Base-by-base conservation (phyloP, 1,284 basidiomycete genomes). In the Neolentinus lepideus region DNA sequence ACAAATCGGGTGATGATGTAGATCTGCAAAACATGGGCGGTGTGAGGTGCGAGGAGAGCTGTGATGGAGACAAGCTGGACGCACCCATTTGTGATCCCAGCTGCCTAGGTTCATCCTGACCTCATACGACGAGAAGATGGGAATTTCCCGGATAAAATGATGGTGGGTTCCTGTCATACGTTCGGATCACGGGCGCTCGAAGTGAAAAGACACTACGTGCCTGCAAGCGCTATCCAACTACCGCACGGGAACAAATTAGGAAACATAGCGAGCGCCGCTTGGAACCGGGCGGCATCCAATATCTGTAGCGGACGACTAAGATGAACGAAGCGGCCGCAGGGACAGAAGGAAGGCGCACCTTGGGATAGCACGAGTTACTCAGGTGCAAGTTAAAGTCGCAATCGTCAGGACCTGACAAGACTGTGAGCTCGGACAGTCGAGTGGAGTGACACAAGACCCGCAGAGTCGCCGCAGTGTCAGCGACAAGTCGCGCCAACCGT, bases 81-180 rank as follows among this genome's bases (percentile, higher is more conserved):
- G 62, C 60, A 91, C 88, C 92, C 92, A 94, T 80, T 94, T 94
- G 52, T 85, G 75, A 58, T 92, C 92, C 90, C 90, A 94, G 2
- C 83, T 77, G 3, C 74, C 85, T 16, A 89, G 69, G 29, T 69
- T 75, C n/a, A 82, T 68, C 54, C 88, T 78, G 33, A 94, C 79
- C 67, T 91, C 83, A 63, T 91, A 94, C 6, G 69, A 68, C 1
- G 78, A 66, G 14, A 90, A 73, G 51, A 92, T 83, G 0, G 90
- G 84, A 46, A 94, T 92, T 71, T 94, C 92, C 47, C 83, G 81
- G 51, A 91, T 69, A 69, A 88, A 93, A 59, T 80, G 74, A 66
- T 80, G 92, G 66, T 91, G 84, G 0, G 86, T 85, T 1, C 79
- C 88, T 85, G 59, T 12, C 4, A 11, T 4, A 52, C 51, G 19